A percentile compares a stretch with the other conserved stretches of the same genome.
These are phyloP conservation scores for Suhomyces panamericanus DNA, from an alignment of 1,139 yeast genomes.

Conservation along the genomic window DNA sequence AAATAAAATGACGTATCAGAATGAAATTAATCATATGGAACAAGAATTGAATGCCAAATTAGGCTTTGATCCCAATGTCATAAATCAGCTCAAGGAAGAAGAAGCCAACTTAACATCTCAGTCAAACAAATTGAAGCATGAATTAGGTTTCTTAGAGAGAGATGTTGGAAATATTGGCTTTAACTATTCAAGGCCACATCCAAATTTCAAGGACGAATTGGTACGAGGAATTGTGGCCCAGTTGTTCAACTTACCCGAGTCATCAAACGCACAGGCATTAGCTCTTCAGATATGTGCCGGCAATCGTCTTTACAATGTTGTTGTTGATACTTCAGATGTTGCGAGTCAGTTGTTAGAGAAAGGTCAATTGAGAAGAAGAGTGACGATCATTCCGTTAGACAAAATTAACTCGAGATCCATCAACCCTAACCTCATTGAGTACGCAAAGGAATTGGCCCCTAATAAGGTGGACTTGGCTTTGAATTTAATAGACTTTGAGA, in stretches of 20 bases:
- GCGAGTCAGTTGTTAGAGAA: conserved; percentile 79
- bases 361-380: conserved; percentile 78
- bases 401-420: conserved; percentile 66
- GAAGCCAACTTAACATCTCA: conserved; percentile 35
- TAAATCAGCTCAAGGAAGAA: conserved; percentile 46
- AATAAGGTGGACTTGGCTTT: conserved; percentile 86
- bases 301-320: conserved; percentile 82
- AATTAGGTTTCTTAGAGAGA: conserved; percentile 59
- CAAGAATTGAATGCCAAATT: conserved; percentile 42
- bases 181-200: conserved; percentile 63
- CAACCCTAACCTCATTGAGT: conserved; percentile 41
- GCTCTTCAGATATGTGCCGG: conserved; percentile 97
- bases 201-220: conserved; percentile 57
- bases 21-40: conserved; percentile 42
- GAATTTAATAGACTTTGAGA: conserved; percentile 72
- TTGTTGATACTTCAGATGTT: conserved; percentile 83
- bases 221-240: conserved; percentile 93
- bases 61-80: conserved; percentile 60
- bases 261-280: conserved; percentile 62
- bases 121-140: conserved; percentile 43
- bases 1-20: conserved; percentile 46
- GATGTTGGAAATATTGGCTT: conserved; percentile 77
- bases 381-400: conserved; percentile 89
- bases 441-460: conserved; percentile 74
- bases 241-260: conserved; percentile 63